phyloP scores from a whole-genome alignment of 2,329 filamentous ascomycete species.

The Tolypocladium tundrense region DNA sequence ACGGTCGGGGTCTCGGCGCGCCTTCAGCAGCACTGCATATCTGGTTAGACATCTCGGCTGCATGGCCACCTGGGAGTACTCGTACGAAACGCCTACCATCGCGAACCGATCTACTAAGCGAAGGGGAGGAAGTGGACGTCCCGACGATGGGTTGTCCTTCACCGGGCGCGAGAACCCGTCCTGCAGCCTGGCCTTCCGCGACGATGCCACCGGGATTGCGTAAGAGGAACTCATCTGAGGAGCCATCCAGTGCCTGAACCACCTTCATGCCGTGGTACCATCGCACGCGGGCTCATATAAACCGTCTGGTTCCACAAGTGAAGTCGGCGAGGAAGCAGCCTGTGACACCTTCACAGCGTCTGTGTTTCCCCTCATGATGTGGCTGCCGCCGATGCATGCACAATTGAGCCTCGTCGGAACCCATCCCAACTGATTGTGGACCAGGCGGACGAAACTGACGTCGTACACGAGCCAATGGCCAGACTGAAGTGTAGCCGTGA shows the following conservation, averaged over 20 bases:
- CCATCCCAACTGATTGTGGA: not conserved
- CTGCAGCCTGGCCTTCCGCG: not conserved
- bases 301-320: too few relatives aligned
- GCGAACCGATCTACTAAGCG: not conserved
- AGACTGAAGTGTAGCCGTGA: too few relatives aligned
- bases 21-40: not conserved
- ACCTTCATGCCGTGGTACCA: too few relatives aligned
- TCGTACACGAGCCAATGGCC: too few relatives aligned
- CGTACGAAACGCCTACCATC: not conserved
- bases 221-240: too few relatives aligned
- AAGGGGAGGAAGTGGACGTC: not conserved
- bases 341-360: not conserved
- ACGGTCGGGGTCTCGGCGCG: not conserved
- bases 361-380: not conserved
- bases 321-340: not conserved
- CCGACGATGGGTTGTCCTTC: not conserved
- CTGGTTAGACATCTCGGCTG: not conserved
- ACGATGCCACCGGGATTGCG: too few relatives aligned
- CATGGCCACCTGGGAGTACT: not conserved
- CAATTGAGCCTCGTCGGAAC: not conserved
- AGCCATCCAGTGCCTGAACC: too few relatives aligned
- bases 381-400: too few relatives aligned
- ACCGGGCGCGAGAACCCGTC: not conserved
- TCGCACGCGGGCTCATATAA: too few relatives aligned
- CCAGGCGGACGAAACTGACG: too few relatives aligned